Evolutionary conservation across 2,329 filamentous ascomycete species (phyloP).

Genomic region (Penicillium sp.): DNA sequence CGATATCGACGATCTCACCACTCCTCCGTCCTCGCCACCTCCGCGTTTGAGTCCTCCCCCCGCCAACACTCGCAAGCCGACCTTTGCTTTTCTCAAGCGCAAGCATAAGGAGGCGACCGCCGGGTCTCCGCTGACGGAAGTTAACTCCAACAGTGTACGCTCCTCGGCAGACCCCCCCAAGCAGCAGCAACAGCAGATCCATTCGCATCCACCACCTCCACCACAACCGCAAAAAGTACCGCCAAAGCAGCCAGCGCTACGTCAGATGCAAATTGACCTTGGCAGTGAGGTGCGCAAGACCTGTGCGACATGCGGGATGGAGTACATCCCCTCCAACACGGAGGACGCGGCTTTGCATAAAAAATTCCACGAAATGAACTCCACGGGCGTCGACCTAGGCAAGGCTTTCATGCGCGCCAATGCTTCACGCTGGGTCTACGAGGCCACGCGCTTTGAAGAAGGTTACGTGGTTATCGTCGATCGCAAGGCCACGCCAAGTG

Average conservation of each 20-base stretch:
- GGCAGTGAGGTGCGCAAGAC: conserved; percentile 59
- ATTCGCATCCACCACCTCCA: conserved; percentile 2
- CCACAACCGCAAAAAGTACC: conserved; percentile 25
- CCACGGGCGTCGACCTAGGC: conserved; percentile 63
- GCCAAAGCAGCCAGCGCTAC: conserved; percentile 44
- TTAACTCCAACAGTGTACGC: conserved; percentile 50
- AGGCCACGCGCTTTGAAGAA: conserved; percentile 52
- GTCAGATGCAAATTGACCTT: conserved; percentile 65
- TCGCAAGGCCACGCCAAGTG: conserved; percentile 55
- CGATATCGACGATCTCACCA: conserved; percentile 48
- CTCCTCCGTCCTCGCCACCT: conserved; percentile 58
- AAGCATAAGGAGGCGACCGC: conserved; percentile 43
- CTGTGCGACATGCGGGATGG: conserved; percentile 67
- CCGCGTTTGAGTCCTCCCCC: conserved; percentile 49
- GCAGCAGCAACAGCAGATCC: conserved; percentile 25
- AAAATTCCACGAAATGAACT: conserved; percentile 66
- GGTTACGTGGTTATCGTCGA: conserved; percentile 63
- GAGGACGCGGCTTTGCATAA: conserved; percentile 66
- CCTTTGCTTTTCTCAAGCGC: conserved; percentile 56
- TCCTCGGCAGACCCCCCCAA: conserved; percentile 44
- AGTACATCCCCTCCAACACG: conserved; percentile 64
- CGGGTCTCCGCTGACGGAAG: conserved; percentile 49
- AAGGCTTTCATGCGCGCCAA: conserved; percentile 60
- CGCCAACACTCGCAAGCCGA: conserved; percentile 51
- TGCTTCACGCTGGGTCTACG: conserved; percentile 56